Evolutionary conservation across 2,329 filamentous ascomycete genomes (phyloP).

Genomic region (Geoglossum cookeanum): DNA sequence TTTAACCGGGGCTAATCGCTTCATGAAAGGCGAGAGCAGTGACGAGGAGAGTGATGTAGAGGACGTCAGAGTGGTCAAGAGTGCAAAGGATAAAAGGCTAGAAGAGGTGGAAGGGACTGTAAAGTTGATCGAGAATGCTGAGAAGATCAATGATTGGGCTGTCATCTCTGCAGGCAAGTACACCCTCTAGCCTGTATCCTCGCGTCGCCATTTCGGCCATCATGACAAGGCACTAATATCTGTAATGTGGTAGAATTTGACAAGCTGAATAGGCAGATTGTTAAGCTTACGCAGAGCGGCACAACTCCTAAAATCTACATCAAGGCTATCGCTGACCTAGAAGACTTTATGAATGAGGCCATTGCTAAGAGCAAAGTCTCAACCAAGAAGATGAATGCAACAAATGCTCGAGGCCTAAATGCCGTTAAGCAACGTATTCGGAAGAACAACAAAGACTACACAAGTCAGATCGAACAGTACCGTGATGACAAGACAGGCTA

Average conservation of each 20-base stretch:
- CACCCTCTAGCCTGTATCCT: neutral
- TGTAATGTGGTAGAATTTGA: constrained; percentile 52
- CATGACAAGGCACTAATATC: neutral
- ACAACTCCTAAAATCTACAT: constrained; percentile 82
- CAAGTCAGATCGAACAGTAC: constrained; percentile 72
- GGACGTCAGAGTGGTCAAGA: constrained; percentile 80
- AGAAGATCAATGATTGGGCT: constrained; percentile 96
- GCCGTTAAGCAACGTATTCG: constrained; percentile 96
- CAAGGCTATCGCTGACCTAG: constrained; percentile 79
- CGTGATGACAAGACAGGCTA: constrained; percentile 67
- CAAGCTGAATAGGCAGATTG: constrained; percentile 73
- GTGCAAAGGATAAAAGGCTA: constrained; percentile 90
- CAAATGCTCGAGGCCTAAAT: constrained; percentile 82
- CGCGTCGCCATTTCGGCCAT: constrained; percentile 5
- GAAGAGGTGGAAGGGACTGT: constrained; percentile 87
- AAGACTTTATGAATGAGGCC: constrained; percentile 86
- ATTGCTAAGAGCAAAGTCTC: constrained; percentile 91
- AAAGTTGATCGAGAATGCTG: constrained; percentile 81
- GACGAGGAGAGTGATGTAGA: constrained; percentile 72
- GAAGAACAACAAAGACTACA: constrained; percentile 95
- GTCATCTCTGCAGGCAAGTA: constrained; percentile 68
- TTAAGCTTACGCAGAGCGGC: constrained; percentile 57
- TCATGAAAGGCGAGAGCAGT: constrained; percentile 62
- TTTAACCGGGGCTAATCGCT: constrained; percentile 55
- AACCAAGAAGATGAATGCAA: constrained; percentile 97